A percentile compares a stretch with the other conserved stretches of the same genome.
These are phyloP conservation scores for Przewalskia tangutica DNA, from an alignment of 257 asterid species.

Conservation along the genomic window DNA sequence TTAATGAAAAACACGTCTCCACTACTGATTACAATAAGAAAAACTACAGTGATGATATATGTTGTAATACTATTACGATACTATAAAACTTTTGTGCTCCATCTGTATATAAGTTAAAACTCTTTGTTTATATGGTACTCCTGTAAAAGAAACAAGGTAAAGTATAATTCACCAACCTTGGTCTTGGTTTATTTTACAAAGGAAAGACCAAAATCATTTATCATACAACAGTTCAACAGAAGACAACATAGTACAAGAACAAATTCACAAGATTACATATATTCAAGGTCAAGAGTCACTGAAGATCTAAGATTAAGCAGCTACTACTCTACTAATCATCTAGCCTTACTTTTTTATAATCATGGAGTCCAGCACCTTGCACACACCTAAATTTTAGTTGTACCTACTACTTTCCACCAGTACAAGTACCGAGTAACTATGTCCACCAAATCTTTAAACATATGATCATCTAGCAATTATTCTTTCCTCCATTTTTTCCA, in stretches of 20 bases:
- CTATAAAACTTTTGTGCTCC: background rate
- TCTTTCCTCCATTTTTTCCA: conserved; percentile 46
- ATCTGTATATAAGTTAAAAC: background rate
- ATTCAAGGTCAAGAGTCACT: conserved; percentile 5
- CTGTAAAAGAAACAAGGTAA: background rate
- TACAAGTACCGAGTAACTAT: too few species aligned
- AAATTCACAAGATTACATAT: conserved; percentile 7
- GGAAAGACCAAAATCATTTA: background rate
- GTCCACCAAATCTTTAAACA: background rate
- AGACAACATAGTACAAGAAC: conserved; percentile 1
- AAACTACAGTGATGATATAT: too few species aligned
- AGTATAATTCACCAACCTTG: background rate
- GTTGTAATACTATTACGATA: too few species aligned
- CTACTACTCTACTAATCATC: conserved; percentile 14
- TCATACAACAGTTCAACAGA: background rate
- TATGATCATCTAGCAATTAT: conserved; percentile 23
- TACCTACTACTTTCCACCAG: background rate
- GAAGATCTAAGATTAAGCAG: background rate
- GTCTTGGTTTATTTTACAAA: background rate
- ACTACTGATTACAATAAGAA: too few species aligned
- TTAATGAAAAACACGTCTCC: too few species aligned
- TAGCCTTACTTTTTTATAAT: background rate
- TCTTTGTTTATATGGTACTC: background rate
- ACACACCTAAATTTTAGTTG: background rate
- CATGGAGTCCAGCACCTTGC: background rate